Evolutionary conservation across 2,329 filamentous ascomycete genomes (phyloP), one percentile per base, ranked within the genome.

Genomic region (Sordariomycetes sp.): DNA sequence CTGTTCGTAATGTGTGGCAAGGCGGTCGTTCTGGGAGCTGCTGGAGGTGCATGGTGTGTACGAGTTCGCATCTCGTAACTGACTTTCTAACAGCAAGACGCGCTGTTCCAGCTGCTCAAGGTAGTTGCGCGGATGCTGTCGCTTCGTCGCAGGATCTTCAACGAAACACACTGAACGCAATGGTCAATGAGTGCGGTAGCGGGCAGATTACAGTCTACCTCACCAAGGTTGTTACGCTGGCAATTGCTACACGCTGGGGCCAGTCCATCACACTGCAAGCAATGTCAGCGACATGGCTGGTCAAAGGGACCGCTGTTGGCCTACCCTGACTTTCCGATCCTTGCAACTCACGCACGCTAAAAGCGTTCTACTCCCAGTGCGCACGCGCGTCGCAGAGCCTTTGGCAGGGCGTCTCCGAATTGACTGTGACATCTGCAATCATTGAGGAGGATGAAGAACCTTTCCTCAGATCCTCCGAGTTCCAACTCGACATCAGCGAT

Each of bases 121-220:
- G 5, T 32, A 46, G 8, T 42, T 33, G 19, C 54, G 49, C 1
- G 54, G 43, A 58, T 48, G 39, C 58, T 57, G 31, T 54, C 45
- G 23, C 51, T 52, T 48, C 2, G 55, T 58, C 7, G 54, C 49
- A 7, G 54, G 53, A 33, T 59, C 55, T 43, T 59, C 54, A 6
- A 58, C 50, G 9, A 55, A 41, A 39, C 52, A 57, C 12, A 53
- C 51, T 55, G 55, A 12, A 52, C 52, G 54, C 10, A 8, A 18
- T 12, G 23, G 19, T 20, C 12, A 31, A 8, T 10, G 14, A 14
- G 11, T 28, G 11, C 11, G 17, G 12, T 21, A 8, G 18, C 14
- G 18, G 9, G 15, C 10, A 25, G 19, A n/a, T n/a, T n/a, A n/a
- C n/a, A 30, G 16, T 7, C 14, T 21, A 9, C 9, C 25, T 9